Conservation (phyloP, 495 filamentous ascomycete species). For the Glonium stellatum region DNA sequence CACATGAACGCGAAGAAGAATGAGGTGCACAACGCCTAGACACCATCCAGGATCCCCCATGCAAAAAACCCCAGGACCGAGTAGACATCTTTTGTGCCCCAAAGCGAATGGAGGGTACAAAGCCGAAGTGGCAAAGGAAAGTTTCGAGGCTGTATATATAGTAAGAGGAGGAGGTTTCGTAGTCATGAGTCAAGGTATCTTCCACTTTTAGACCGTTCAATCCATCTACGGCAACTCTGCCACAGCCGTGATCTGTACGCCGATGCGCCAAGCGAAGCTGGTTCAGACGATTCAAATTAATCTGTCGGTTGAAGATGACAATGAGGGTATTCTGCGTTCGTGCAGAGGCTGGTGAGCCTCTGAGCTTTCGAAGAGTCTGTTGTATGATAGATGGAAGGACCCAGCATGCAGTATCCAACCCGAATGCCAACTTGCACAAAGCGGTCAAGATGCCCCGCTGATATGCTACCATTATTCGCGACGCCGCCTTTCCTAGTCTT, state of each 20-base stretch:
- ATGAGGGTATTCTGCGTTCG: no score
- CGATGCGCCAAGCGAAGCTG: no score
- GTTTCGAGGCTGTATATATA: slow-evolving; percentile 7
- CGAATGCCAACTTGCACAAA: no score
- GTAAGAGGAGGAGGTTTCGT: not conserved
- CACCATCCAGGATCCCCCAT: not conserved
- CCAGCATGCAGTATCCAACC: no score
- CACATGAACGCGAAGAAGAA: not conserved
- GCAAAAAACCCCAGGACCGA: not conserved
- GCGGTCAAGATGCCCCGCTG: not conserved
- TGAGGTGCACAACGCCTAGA: not conserved
- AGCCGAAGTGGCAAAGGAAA: slow-evolving; percentile 3
- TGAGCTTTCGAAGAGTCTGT: no score
- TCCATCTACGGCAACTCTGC: not conserved
- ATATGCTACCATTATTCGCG: not conserved
- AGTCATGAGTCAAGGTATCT: not conserved
- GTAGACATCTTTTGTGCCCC: not conserved
- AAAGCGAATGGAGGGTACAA: slow-evolving; percentile 12
- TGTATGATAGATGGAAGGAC: no score
- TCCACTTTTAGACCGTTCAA: not conserved
- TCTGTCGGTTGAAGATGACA: no score
- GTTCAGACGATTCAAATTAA: no score
- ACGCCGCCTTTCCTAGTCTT: not conserved
- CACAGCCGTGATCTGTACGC: no score
- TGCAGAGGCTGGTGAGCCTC: no score